Percentiles rank a stretch among this genome's conserved stretches.
Evolutionary conservation across 208 protist species (phyloP).

Genomic region (Wallacemonas collosoma): DNA sequence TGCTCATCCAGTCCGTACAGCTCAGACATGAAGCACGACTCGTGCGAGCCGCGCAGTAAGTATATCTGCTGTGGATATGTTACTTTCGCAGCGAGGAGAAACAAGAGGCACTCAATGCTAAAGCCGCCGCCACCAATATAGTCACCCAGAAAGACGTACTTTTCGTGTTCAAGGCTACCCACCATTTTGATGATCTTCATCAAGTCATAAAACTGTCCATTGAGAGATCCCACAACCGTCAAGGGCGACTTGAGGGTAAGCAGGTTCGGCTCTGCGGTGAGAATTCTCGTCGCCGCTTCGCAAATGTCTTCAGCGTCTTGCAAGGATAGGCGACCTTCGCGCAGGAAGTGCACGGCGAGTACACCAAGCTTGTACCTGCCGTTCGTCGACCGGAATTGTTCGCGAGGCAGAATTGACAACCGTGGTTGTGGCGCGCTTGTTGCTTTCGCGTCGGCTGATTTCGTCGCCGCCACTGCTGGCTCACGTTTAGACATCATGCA

Average conservation of each 20-base stretch:
- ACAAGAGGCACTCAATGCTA: slow-evolving; percentile 96
- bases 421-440: slow-evolving; percentile 24
- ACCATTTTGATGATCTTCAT: slow-evolving; percentile 79
- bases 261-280: slow-evolving; percentile 64
- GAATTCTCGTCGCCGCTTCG: slow-evolving; percentile 48
- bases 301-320: slow-evolving; percentile 62
- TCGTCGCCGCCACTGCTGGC: not conserved
- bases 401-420: slow-evolving; percentile 32
- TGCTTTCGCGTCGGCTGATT: not conserved
- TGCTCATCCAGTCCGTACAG: slow-evolving; percentile 95
- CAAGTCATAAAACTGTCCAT: slow-evolving; percentile 94
- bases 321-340: slow-evolving; percentile 41
- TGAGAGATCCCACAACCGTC: slow-evolving; percentile 93
- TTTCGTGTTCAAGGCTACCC: slow-evolving; percentile 74
- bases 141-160: slow-evolving; percentile 99
- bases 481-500: slow-evolving; percentile 10
- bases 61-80: slow-evolving; percentile 85
- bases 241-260: slow-evolving; percentile 58
- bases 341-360: slow-evolving; percentile 74
- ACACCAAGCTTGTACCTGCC: slow-evolving; percentile 38
- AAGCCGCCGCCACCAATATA: slow-evolving; percentile 98
- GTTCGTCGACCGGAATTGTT: slow-evolving; percentile 23
- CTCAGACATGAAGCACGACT: slow-evolving; percentile 86
- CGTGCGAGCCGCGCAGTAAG: slow-evolving; percentile 94
- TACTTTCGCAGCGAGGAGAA: slow-evolving; percentile 97